A percentile compares a stretch with the other conserved stretches of the same genome.
Conservation (phyloP, 2,329 filamentous ascomycete genomes). For the Trichoderma hamatum region DNA sequence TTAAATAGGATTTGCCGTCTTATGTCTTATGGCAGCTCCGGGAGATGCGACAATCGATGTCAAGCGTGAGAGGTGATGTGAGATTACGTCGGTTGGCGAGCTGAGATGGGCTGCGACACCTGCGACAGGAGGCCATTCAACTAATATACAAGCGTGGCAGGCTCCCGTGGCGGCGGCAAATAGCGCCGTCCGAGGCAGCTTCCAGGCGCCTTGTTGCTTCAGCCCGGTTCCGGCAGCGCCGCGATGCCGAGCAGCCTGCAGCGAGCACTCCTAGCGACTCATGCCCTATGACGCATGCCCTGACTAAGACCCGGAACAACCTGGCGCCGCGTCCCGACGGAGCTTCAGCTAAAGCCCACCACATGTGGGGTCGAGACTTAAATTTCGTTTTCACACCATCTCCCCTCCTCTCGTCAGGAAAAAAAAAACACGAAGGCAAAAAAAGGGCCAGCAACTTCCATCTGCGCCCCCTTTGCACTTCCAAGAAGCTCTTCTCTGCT, state of each 20-base stretch:
- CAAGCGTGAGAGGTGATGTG: background rate
- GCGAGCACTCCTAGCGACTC: background rate
- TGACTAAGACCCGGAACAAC: conserved; percentile 24
- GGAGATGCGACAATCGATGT: background rate
- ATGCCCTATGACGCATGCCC: conserved; percentile 26
- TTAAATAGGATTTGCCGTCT: background rate
- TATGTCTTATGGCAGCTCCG: background rate
- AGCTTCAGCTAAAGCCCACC: conserved; percentile 26
- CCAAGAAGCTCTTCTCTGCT: conserved; percentile 33
- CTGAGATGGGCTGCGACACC: conserved; percentile 11
- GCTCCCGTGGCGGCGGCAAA: conserved; percentile 6
- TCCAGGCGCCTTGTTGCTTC: background rate
- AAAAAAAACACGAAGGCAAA: conserved; percentile 2
- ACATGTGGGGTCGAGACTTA: conserved; percentile 25
- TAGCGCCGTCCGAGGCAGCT: background rate
- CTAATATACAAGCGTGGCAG: background rate
- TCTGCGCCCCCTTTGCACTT: conserved; percentile 33
- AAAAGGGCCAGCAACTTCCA: conserved; percentile 30
- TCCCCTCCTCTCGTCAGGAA: conserved; percentile 19
- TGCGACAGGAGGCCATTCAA: background rate
- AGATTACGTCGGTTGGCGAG: conserved; percentile 7
- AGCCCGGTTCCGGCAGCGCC: conserved; percentile 23
- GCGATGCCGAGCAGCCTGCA: background rate
- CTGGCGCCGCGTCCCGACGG: conserved; percentile 22
- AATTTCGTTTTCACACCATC: conserved; percentile 26